Conservation (phyloP, 1,139 yeast species). For the Geotrichum cucujoidarum region DNA sequence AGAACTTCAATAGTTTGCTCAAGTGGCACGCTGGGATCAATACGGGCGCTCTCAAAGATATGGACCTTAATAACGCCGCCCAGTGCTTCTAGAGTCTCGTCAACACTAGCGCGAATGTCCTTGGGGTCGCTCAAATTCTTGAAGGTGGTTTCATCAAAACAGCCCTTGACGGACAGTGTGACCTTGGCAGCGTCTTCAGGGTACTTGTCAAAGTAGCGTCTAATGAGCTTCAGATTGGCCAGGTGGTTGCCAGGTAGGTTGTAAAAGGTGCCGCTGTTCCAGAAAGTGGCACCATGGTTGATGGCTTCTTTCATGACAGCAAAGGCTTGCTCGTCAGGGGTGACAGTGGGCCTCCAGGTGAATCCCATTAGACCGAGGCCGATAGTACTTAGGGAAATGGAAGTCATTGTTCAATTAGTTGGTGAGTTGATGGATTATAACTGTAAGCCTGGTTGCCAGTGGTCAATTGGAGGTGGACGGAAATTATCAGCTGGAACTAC, state of each 20-base stretch:
- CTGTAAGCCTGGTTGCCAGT: too few species aligned
- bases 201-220: slow-evolving; percentile 53
- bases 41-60: slow-evolving; percentile 65
- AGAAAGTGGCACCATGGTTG: slow-evolving; percentile 49
- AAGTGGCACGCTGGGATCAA: slow-evolving; percentile 45
- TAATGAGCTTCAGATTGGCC: slow-evolving; percentile 50
- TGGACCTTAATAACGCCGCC: slow-evolving; percentile 40
- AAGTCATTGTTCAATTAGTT: too few species aligned
- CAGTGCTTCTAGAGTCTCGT: slow-evolving; percentile 44
- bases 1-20: slow-evolving; percentile 34
- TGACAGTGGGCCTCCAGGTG: slow-evolving; percentile 50
- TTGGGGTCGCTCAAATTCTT: slow-evolving; percentile 50
- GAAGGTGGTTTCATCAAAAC: slow-evolving; percentile 37
- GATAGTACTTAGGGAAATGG: too few species aligned
- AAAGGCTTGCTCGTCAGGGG: slow-evolving; percentile 45
- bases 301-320: slow-evolving; percentile 47
- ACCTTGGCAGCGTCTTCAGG: slow-evolving; percentile 52
- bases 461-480: too few species aligned
- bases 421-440: too few species aligned
- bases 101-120: slow-evolving; percentile 47
- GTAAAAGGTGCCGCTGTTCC: slow-evolving; percentile 79
- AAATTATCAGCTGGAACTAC: too few species aligned
- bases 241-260: slow-evolving; percentile 48
- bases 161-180: slow-evolving; percentile 66
- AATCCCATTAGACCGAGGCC: slow-evolving; percentile 65